Evolutionary conservation across 108 stramenopile genomes (phyloP), one percentile per base, ranked within the genome.

Genomic region (Aureococcus anophagefferens): DNA sequence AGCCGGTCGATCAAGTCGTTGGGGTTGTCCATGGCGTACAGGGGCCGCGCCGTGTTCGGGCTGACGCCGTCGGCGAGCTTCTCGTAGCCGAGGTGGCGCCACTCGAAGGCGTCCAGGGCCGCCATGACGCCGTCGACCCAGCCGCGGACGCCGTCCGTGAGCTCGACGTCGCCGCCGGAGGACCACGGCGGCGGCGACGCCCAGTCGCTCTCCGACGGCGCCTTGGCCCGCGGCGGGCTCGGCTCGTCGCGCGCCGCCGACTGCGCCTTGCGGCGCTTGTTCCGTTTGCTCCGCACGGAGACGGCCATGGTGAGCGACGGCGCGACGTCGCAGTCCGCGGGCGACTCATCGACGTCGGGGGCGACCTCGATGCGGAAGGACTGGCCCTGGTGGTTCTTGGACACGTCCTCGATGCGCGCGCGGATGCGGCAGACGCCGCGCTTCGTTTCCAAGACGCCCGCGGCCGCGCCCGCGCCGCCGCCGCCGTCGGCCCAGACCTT

Each of bases 301-400:
- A 93, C 88, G 28, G 89, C 64, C 46, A 81, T 84, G 34, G 85
- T 87, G 31, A 70, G 82, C 25, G 71, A 87, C 32, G 89, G 87
- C 64, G 89, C 88, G 62, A 91, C 78, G 68, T 91, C 90, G 46
- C 76, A 69, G 68, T 85, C 72, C 36, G 69, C 69, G 3, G 81
- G 81, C 44, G 81, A 78, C 29, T 80, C 64, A 32, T 83, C 67
- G 11, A 74, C 70, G 46, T 85, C 88, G 0, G 89, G 75, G 40
- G 74, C 80, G 18, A 93, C 76, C 72, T 85, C 51, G 63, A 93
- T 64, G 11, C 79, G 69, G 71, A 93, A 93, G 34, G 81, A 79
- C 79, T 90, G 85, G 36, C 85, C 87, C 71, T 93, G 92, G 74
- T 91, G 90, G 77, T 91, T 93, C 76, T 91, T 91, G 30, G 90